Conservation (phyloP, 1,284 basidiomycete genomes). For the Cutaneotrichosporon sp. region DNA sequence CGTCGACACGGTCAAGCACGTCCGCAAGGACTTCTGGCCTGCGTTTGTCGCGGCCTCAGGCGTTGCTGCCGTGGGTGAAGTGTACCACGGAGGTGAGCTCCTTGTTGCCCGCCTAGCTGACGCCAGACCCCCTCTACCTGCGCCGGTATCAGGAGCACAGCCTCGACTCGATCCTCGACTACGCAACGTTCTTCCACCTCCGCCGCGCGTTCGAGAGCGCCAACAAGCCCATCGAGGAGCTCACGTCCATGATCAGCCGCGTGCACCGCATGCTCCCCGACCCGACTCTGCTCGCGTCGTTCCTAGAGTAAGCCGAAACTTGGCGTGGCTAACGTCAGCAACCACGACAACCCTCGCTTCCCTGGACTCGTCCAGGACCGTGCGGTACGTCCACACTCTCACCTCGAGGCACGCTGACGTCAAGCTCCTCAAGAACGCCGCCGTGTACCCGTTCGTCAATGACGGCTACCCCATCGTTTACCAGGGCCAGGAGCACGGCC, state of each 20-base stretch:
- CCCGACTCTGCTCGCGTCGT: slow-evolving; percentile 53
- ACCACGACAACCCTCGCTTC: slow-evolving; percentile 56
- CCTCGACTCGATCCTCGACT: slow-evolving; percentile 61
- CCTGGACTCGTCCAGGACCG: slow-evolving; percentile 41
- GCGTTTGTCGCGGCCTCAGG: slow-evolving; percentile 53
- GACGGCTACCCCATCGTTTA: slow-evolving; percentile 63
- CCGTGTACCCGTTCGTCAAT: slow-evolving; percentile 54
- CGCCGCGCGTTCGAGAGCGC: slow-evolving; percentile 45
- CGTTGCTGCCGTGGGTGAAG: slow-evolving; percentile 57
- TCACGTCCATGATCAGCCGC: slow-evolving; percentile 43
- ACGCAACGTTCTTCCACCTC: slow-evolving; percentile 60
- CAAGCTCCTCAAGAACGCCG: slow-evolving; percentile 55
- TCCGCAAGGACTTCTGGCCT: slow-evolving; percentile 58
- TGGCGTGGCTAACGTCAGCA: slow-evolving; percentile 31
- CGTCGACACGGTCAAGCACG: slow-evolving; percentile 58
- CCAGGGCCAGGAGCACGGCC: slow-evolving; percentile 60
- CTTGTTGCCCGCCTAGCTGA: slow-evolving; percentile 13
- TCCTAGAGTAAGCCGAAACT: slow-evolving; percentile 49
- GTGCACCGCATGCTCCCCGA: slow-evolving; percentile 46
- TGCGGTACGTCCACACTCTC: slow-evolving; percentile 32
- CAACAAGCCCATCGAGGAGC: slow-evolving; percentile 33
- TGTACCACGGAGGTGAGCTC: slow-evolving; percentile 53
- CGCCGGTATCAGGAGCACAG: slow-evolving; percentile 53
- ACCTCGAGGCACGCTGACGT: slow-evolving; percentile 5
- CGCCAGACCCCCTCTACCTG: slow-evolving; percentile 45